Evolutionary conservation across 1,284 basidiomycete genomes (phyloP).

Genomic region (Puccinia hordei): DNA sequence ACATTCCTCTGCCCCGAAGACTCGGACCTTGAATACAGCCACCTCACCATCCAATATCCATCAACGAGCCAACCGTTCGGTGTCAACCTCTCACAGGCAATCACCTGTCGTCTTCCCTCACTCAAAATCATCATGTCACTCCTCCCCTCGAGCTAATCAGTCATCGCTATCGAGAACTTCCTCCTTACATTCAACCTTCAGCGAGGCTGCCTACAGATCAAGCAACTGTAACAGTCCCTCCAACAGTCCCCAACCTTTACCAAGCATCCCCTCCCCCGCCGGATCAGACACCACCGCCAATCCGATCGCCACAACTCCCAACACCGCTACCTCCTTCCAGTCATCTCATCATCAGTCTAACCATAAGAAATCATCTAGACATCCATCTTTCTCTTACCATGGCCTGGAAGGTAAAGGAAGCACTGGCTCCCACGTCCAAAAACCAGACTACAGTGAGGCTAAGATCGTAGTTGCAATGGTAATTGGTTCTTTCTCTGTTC

Average conservation of each 20-base stretch:
- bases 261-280: neutral
- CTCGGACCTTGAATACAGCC: no score
- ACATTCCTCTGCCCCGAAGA: no score
- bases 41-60: neutral
- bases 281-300: neutral
- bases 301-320: neutral
- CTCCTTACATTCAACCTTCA: conserved; percentile 43
- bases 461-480: conserved; percentile 99
- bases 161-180: conserved; percentile 31
- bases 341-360: neutral
- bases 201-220: conserved; percentile 34
- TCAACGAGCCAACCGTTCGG: neutral
- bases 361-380: conserved; percentile 24
- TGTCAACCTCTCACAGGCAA: neutral
- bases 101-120: conserved; percentile 19
- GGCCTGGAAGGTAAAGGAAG: conserved; percentile 51
- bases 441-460: conserved; percentile 95
- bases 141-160: neutral
- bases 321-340: neutral
- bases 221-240: conserved; percentile 29
- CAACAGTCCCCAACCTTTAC: conserved; percentile 19
- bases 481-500: conserved; percentile 53
- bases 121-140: conserved; percentile 13
- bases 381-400: conserved; percentile 50
- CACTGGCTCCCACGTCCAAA: conserved; percentile 58